A percentile compares a stretch with the other conserved stretches of the same genome.
Evolutionary conservation across 2,329 filamentous ascomycete species (phyloP).

Genomic region (Alternaria alternata): DNA sequence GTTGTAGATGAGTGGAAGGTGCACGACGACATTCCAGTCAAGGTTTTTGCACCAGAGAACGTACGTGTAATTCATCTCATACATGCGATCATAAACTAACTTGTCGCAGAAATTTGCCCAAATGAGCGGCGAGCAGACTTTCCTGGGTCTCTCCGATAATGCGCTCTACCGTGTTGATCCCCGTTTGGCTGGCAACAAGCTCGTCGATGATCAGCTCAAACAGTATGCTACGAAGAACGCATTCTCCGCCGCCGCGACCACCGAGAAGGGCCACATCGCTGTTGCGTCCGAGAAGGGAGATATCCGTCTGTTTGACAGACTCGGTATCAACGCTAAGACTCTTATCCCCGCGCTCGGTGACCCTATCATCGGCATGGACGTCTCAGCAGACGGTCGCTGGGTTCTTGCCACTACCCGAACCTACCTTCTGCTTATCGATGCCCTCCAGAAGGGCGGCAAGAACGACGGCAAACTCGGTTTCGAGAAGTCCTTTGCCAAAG

Average conservation of each 20-base stretch:
- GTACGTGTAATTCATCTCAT: constrained; percentile 50
- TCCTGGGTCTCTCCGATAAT: constrained; percentile 91
- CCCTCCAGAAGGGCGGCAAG: constrained; percentile 89
- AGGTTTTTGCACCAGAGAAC: constrained; percentile 90
- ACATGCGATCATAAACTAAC: constrained; percentile 30
- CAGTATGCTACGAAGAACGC: constrained; percentile 98
- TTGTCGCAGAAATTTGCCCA: constrained; percentile 84
- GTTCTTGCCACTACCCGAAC: constrained; percentile 92
- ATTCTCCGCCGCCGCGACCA: constrained; percentile 93
- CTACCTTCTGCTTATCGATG: constrained; percentile 92
- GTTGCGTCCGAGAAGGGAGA: constrained; percentile 98
- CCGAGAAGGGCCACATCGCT: constrained; percentile 94
- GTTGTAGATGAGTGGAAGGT: constrained; percentile 99
- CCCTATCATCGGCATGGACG: constrained; percentile 91
- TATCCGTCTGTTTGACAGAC: constrained; percentile 92
- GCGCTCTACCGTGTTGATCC: constrained; percentile 94
- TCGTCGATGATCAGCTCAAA: constrained; percentile 92
- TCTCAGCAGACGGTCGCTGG: constrained; percentile 95
- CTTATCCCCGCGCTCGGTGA: constrained; percentile 95
- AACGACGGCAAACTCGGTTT: constrained; percentile 99
- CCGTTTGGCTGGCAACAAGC: constrained; percentile 86
- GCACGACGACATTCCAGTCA: constrained; percentile 92
- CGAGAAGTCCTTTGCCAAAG: constrained; percentile 89
- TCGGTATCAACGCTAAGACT: constrained; percentile 97
- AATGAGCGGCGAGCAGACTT: constrained; percentile 94